Evolutionary conservation across 108 stramenopile species (phyloP).

Genomic region (Fragilaria crotonensis): DNA sequence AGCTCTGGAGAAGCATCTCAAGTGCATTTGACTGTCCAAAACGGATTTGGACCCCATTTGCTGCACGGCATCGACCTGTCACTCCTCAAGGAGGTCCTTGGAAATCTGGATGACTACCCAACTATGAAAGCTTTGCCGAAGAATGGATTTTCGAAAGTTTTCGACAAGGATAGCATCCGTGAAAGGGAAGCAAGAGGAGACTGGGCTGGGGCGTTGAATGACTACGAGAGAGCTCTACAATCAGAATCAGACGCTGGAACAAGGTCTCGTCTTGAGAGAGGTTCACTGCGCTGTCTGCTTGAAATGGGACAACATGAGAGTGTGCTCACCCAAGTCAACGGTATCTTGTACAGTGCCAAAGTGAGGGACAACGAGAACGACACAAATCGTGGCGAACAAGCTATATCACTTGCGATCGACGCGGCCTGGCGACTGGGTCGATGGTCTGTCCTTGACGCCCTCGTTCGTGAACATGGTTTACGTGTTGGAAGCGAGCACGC

Average conservation of each 20-base stretch:
- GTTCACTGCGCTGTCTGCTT: slow-evolving; percentile 58
- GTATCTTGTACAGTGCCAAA: slow-evolving; percentile 21
- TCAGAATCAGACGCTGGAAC: slow-evolving; percentile 1
- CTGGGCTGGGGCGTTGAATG: slow-evolving; percentile 68
- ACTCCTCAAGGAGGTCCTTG: slow-evolving; percentile 45
- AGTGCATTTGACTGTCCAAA: neutral
- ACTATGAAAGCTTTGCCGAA: slow-evolving; percentile 48
- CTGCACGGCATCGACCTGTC: slow-evolving; percentile 29
- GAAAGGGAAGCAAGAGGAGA: slow-evolving; percentile 64
- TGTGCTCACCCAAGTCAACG: slow-evolving; percentile 70
- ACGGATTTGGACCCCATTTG: slow-evolving; percentile 5
- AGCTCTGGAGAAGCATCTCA: slow-evolving; percentile 3
- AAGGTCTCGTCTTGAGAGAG: slow-evolving; percentile 23
- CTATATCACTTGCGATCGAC: slow-evolving; percentile 54
- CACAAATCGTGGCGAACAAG: slow-evolving; percentile 3
- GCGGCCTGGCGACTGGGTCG: slow-evolving; percentile 83
- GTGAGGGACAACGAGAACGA: neutral
- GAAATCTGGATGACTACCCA: slow-evolving; percentile 66
- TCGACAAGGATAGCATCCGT: slow-evolving; percentile 41
- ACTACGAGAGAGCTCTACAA: slow-evolving; percentile 70
- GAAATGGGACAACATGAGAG: slow-evolving; percentile 80
- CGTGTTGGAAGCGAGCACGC: slow-evolving; percentile 6
- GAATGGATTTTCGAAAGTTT: neutral
- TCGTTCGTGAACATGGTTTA: slow-evolving; percentile 2
- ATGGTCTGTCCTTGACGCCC: slow-evolving; percentile 42